Percentiles rank a stretch among this genome's conserved stretches.
Conservation (phyloP, 1,284 basidiomycete genomes). For the Thecaphora frezii region DNA sequence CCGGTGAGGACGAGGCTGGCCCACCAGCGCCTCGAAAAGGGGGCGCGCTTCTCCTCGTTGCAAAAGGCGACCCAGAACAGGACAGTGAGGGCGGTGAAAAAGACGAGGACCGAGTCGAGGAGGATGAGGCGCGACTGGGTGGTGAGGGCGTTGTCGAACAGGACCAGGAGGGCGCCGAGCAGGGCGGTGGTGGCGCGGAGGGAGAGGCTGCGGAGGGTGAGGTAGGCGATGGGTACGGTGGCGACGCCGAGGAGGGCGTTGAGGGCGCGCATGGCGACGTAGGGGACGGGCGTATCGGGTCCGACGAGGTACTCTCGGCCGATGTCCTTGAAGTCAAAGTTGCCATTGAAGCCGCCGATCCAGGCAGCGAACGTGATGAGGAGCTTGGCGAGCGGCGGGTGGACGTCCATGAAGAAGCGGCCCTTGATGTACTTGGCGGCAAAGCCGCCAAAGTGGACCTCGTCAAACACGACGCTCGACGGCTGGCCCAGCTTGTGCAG, state of each 20-base stretch:
- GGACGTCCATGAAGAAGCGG: slow-evolving; percentile 90
- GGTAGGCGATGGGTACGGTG: slow-evolving; percentile 85
- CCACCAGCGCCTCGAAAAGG: slow-evolving; percentile 91
- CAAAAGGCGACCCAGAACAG: slow-evolving; percentile 88
- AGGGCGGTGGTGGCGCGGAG: slow-evolving; percentile 81
- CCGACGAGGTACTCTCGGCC: slow-evolving; percentile 62
- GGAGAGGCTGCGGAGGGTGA: slow-evolving; percentile 88
- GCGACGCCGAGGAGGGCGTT: slow-evolving; percentile 86
- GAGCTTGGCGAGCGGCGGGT: slow-evolving; percentile 93
- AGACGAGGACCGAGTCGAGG: slow-evolving; percentile 92
- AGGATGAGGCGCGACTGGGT: slow-evolving; percentile 96
- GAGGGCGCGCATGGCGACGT: slow-evolving; percentile 91
- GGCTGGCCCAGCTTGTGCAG: slow-evolving; percentile 49
- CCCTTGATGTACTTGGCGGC: slow-evolving; percentile 85
- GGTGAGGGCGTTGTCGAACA: slow-evolving; percentile 92
- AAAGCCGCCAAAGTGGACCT: slow-evolving; percentile 62
- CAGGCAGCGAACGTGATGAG: slow-evolving; percentile 88
- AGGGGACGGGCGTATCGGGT: slow-evolving; percentile 70
- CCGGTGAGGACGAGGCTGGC: slow-evolving; percentile 85
- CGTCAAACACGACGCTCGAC: slow-evolving; percentile 57
- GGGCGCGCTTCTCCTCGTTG: slow-evolving; percentile 74
- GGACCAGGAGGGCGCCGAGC: slow-evolving; percentile 84
- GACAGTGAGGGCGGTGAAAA: slow-evolving; percentile 89
- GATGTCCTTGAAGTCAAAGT: slow-evolving; percentile 96
- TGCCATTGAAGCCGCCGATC: slow-evolving; percentile 84